Evolutionary conservation across 352 stramenopile species (phyloP).

Genomic region (Pythium myriotylum): DNA sequence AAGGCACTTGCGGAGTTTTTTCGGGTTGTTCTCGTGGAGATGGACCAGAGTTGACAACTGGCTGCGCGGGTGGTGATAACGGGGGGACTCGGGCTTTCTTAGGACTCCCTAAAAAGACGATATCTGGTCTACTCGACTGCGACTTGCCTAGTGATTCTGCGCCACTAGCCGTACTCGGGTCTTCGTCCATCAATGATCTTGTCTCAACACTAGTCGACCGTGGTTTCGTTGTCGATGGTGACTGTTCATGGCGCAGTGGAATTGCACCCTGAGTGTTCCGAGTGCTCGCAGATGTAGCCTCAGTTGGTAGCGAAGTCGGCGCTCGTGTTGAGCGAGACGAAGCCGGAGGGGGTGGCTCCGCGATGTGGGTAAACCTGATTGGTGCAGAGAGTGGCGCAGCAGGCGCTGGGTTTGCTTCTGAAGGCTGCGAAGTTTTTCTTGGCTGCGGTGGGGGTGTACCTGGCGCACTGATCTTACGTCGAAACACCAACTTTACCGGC

Average conservation of each 20-base stretch:
- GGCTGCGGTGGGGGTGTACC: constrained; percentile 19
- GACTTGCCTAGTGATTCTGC: constrained; percentile 4
- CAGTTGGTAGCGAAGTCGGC: constrained; percentile 1
- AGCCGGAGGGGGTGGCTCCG: not conserved
- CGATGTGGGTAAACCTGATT: not conserved
- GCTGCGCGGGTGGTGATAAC: constrained; percentile 7
- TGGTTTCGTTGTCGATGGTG: constrained; percentile 12
- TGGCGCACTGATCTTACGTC: constrained; percentile 26
- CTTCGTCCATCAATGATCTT: constrained; percentile 15
- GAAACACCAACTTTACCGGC: constrained; percentile 75
- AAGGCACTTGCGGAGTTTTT: not conserved
- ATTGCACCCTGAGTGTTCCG: constrained; percentile 3
- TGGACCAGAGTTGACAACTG: constrained; percentile 5
- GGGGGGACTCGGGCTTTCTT: constrained; percentile 14
- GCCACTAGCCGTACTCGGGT: constrained; percentile 5
- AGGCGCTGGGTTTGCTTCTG: not conserved
- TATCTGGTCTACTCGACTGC: constrained; percentile 16
- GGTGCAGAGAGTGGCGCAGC: not conserved
- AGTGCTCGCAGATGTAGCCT: not conserved
- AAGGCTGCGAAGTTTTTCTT: constrained; percentile 17
- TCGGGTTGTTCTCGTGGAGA: constrained; percentile 11
- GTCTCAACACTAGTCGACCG: constrained; percentile 20
- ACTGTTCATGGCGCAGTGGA: constrained; percentile 16
- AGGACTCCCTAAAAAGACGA: constrained; percentile 23
- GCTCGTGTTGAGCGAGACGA: not conserved